phyloP scores from a whole-genome alignment of 306 rosid genomes.

The Arachis hypogaea region DNA sequence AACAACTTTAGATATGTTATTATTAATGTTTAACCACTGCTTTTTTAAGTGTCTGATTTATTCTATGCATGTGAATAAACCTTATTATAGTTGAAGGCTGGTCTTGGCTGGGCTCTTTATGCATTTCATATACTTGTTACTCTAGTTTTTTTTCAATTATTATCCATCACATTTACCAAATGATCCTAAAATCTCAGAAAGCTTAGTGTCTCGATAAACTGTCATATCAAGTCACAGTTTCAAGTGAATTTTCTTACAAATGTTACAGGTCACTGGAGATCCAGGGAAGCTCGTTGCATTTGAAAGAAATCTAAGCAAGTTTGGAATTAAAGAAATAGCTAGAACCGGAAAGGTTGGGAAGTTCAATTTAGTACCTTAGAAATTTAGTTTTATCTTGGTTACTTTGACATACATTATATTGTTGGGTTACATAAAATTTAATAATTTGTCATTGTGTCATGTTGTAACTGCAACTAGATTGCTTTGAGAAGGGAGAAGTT shows the following conservation, averaged over 20 bases:
- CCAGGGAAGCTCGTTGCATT: conserved; percentile 88
- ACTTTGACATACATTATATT: conserved; percentile 3
- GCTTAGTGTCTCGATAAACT: conserved; percentile 9
- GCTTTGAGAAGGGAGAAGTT: conserved; percentile 88
- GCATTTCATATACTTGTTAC: conserved; percentile 8
- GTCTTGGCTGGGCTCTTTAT: neutral
- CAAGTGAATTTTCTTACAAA: conserved; percentile 25
- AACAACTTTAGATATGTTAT: conserved; percentile 16
- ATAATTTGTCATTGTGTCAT: conserved; percentile 21
- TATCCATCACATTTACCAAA: neutral
- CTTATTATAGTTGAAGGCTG: conserved; percentile 17
- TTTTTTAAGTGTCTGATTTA: neutral
- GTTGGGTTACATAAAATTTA: conserved; percentile 35
- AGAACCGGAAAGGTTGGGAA: conserved; percentile 82
- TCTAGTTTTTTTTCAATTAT: conserved; percentile 5
- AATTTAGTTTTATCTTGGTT: conserved; percentile 28
- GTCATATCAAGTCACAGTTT: conserved; percentile 1
- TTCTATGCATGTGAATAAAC: neutral
- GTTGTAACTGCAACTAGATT: conserved; percentile 51
- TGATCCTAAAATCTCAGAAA: neutral
- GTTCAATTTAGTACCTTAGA: conserved; percentile 30
- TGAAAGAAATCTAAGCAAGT: conserved; percentile 69
- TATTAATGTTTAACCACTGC: neutral
- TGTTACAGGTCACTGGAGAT: conserved; percentile 80
- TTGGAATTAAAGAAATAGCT: conserved; percentile 85